Evolutionary conservation across 192 early-diverging fungal genomes (phyloP), one percentile per base, ranked within the genome.

Genomic region (Mortierella claussenii): DNA sequence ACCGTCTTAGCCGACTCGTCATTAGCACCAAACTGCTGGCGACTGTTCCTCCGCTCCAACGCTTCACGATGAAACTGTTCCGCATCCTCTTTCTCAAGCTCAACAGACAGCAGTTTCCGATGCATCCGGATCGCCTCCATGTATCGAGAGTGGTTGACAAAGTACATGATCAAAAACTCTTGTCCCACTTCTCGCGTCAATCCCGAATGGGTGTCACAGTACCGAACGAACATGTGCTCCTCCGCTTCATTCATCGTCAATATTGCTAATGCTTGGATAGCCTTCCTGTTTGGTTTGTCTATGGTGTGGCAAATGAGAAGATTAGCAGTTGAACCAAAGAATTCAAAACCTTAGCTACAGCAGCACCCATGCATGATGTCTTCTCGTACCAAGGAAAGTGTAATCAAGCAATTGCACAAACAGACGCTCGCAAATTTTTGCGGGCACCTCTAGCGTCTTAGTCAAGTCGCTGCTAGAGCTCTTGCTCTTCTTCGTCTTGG

Each of bases 61-160:
- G 70, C 63, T 4, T 59, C 70, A 12, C 56, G 70, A 60, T 75
- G 70, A 34, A 75, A 66, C 55, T 65, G 15, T 44, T 61, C 73
- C 5, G 33, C 36, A 0, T 62, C 59, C 15, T 76, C 73, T 46
- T 67, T 55, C 24, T 66, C 73, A 7, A 55, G 51, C 40, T 76
- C 73, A 9, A 62, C 28, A 1, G 28, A 28, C 23, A 67, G 51
- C 3, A 66, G 23, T 34, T 66, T 55, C 17, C 51, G 63, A 30
- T 76, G 73, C 64, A 76, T 48, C 9, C 73, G 73, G 23, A 76
- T 67, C 33, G 73, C 73, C 23, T 76, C 73, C 58, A 76, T 36
- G 31, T 57, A 76, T 12, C 73, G 63, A 4, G 64, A 66, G 37
- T 67, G 73, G 53, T 62, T 67, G 51, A 76, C 64, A 37, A 67